These are phyloP conservation scores for Solanum megistacrolobum DNA, from an alignment of 257 asterid genomes.

Conservation along the genomic window DNA sequence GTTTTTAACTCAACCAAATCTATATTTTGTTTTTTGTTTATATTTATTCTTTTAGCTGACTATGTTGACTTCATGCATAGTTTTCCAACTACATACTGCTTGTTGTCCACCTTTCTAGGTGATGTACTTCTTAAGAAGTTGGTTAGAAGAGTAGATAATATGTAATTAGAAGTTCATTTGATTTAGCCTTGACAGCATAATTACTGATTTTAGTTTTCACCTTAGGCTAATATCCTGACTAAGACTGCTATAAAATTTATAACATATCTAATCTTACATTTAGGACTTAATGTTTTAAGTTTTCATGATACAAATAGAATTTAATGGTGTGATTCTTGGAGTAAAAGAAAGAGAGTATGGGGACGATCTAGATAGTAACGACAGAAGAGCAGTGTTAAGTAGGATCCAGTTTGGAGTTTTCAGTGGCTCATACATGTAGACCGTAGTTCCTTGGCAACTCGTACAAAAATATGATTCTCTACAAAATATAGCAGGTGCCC, in stretches of 20 bases:
- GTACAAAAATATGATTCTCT: background rate
- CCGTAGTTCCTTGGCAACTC: background rate
- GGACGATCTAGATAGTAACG: background rate
- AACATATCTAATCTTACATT: background rate
- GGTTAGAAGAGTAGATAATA: background rate
- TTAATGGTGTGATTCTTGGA: background rate
- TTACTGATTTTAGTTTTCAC: too few species aligned
- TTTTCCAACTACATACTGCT: background rate
- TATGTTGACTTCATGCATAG: background rate
- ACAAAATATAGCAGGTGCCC: background rate
- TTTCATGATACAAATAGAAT: background rate
- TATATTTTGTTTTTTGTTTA: background rate
- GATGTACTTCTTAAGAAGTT: background rate
- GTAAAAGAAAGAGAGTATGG: background rate
- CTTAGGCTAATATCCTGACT: too few species aligned
- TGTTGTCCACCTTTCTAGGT: background rate
- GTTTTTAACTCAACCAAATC: background rate
- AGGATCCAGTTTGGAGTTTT: background rate
- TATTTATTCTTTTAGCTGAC: background rate
- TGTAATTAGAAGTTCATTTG: background rate
- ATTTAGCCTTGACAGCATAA: background rate
- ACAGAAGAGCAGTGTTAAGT: background rate
- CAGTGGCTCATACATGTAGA: background rate
- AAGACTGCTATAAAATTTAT: too few species aligned
- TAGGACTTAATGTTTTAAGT: background rate